Conservation (phyloP, 306 rosid genomes). For the Biancaea sappan region DNA sequence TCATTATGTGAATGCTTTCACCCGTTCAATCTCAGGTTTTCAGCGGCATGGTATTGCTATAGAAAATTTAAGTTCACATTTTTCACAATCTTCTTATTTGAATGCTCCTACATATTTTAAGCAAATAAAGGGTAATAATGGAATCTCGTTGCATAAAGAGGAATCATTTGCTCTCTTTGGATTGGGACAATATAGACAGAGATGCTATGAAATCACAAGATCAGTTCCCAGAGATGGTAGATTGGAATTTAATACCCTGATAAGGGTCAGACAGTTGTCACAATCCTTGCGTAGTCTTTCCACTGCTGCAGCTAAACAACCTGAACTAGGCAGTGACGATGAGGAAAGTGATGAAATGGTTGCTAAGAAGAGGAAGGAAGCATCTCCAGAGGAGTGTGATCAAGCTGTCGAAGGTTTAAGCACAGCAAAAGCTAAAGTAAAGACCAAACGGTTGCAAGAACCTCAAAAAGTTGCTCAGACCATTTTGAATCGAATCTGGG, state of each 20-base stretch:
- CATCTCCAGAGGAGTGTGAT: conserved; percentile 96
- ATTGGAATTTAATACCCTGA: conserved; percentile 22
- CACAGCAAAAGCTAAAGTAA: conserved; percentile 83
- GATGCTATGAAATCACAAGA: conserved; percentile 17
- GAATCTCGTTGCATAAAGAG: conserved; percentile 19
- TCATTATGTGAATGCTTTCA: conserved; percentile 35
- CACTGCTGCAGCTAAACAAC: conserved; percentile 52
- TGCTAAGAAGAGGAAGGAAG: conserved; percentile 66
- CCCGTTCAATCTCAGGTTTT: conserved; percentile 39
- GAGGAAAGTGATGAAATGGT: conserved; percentile 45
- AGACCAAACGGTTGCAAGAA: conserved; percentile 73
- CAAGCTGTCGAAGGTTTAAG: conserved; percentile 88
- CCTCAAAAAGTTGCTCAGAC: conserved; percentile 46
- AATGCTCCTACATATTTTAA: neutral
- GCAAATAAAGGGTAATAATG: neutral
- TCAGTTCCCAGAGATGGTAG: conserved; percentile 29
- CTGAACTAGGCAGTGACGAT: conserved; percentile 43
- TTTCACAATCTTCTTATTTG: conserved; percentile 8
- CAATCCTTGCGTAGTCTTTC: conserved; percentile 46
- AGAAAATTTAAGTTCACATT: conserved; percentile 35
- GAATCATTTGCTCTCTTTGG: conserved; percentile 29
- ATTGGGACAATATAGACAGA: conserved; percentile 28
- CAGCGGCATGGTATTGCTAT: conserved; percentile 37
- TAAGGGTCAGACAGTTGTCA: conserved; percentile 47
- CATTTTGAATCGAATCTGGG: conserved; percentile 55